A percentile compares a stretch with the other conserved stretches of the same genome.
Evolutionary conservation across 345 rosid species (phyloP).

Genomic region (Gossypium bickii): DNA sequence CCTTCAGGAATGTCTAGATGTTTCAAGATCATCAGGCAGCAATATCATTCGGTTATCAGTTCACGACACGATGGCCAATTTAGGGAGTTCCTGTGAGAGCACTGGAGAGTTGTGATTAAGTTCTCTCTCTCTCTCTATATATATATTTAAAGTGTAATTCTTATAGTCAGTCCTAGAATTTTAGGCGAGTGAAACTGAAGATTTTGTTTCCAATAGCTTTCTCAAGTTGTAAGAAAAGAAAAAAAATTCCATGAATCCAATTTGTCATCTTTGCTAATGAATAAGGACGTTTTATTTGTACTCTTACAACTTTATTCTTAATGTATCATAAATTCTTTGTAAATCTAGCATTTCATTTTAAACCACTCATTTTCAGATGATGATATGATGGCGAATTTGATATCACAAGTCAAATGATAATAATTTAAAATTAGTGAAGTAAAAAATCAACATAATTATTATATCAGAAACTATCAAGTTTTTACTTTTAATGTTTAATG

Average conservation of each 20-base stretch:
- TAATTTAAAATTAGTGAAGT: no score
- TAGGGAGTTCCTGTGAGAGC: slow-evolving; percentile 91
- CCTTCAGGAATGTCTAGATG: slow-evolving; percentile 70
- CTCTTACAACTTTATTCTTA: no score
- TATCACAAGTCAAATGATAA: no score
- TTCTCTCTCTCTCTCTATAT: not conserved
- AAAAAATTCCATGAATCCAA: not conserved
- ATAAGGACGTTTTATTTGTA: not conserved
- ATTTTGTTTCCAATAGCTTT: slow-evolving; percentile 21
- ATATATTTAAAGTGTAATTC: slow-evolving; percentile 16
- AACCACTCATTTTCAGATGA: no score
- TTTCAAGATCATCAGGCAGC: slow-evolving; percentile 56
- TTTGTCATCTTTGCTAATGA: not conserved
- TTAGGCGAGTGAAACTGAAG: slow-evolving; percentile 7
- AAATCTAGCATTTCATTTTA: no score
- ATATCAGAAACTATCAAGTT: no score
- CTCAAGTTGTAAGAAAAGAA: slow-evolving; percentile 13
- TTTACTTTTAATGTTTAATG: no score
- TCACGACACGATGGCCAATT: slow-evolving; percentile 56
- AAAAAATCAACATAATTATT: no score
- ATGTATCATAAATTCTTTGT: no score
- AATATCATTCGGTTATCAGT: slow-evolving; percentile 55
- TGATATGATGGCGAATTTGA: no score
- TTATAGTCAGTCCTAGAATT: slow-evolving; percentile 15
- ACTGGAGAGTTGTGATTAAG: slow-evolving; percentile 42